phyloP scores from a whole-genome alignment of 306 rosid species.

The Glycine latifolia region DNA sequence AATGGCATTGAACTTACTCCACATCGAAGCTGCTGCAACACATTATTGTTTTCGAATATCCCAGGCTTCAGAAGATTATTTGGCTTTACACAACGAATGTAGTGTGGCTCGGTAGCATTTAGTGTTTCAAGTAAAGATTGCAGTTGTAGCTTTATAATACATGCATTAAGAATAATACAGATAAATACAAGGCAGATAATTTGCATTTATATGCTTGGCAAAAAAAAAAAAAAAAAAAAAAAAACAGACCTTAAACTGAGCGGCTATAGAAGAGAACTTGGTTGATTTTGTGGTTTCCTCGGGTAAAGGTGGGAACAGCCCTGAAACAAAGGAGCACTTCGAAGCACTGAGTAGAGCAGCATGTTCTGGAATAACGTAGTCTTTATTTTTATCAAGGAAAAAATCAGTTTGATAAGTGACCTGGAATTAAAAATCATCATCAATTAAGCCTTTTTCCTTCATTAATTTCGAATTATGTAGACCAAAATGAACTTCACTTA shows the following conservation, averaged over 20 bases:
- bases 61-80: slow-evolving; percentile 89
- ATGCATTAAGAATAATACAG: slow-evolving; percentile 33
- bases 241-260: slow-evolving; percentile 80
- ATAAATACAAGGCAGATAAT: slow-evolving; percentile 21
- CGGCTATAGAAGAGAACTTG: slow-evolving; percentile 89
- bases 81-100: slow-evolving; percentile 95
- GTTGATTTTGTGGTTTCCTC: slow-evolving; percentile 92
- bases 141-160: slow-evolving; percentile 75
- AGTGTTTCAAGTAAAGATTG: slow-evolving; percentile 95
- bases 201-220: slow-evolving; percentile 21
- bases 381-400: slow-evolving; percentile 96
- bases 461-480: slow-evolving; percentile 14
- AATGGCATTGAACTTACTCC: slow-evolving; percentile 69
- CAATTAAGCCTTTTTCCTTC: slow-evolving; percentile 20
- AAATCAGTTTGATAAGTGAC: slow-evolving; percentile 94
- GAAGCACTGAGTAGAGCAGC: slow-evolving; percentile 86
- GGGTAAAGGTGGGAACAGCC: slow-evolving; percentile 81
- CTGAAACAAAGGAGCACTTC: slow-evolving; percentile 81
- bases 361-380: slow-evolving; percentile 94
- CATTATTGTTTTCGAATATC: slow-evolving; percentile 81
- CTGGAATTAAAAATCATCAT: slow-evolving; percentile 57
- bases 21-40: slow-evolving; percentile 88
- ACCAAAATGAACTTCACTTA: slow-evolving; percentile 57
- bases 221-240: slow-evolving; percentile 46
- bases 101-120: slow-evolving; percentile 94